Percentiles rank a stretch among this genome's conserved stretches.
These are phyloP conservation scores for Corchorus olitorius DNA, from an alignment of 345 rosid genomes.

Conservation along the genomic window DNA sequence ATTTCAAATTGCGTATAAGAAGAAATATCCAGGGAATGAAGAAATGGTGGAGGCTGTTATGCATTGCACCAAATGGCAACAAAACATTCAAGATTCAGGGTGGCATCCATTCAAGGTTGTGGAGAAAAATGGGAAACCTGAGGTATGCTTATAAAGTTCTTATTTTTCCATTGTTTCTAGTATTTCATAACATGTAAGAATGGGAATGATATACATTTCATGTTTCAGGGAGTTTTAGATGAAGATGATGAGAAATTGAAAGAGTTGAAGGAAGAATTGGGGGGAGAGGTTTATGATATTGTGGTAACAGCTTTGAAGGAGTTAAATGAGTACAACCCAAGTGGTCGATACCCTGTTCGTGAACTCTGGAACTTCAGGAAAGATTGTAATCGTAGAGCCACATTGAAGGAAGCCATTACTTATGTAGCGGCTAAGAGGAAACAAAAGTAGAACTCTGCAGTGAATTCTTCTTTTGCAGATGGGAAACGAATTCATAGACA, in stretches of 20 bases:
- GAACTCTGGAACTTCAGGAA: slow-evolving; percentile 30
- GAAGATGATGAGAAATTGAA: slow-evolving; percentile 20
- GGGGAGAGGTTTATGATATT: slow-evolving; percentile 25
- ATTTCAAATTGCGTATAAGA: too few relatives aligned
- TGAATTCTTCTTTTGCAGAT: neutral
- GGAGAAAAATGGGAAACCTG: too few relatives aligned
- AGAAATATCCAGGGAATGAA: too few relatives aligned
- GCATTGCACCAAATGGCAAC: too few relatives aligned
- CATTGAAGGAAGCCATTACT: slow-evolving; percentile 17
- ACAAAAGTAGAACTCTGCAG: neutral
- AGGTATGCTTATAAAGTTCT: neutral
- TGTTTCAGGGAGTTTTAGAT: slow-evolving; percentile 20
- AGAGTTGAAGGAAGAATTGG: slow-evolving; percentile 22
- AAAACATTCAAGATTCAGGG: too few relatives aligned
- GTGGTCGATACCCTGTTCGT: slow-evolving; percentile 26
- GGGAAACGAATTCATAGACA: neutral
- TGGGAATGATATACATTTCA: neutral
- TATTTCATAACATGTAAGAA: neutral
- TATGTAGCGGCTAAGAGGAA: neutral
- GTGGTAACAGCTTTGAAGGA: slow-evolving; percentile 27
- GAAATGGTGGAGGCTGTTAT: too few relatives aligned
- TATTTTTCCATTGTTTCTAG: slow-evolving; percentile 7
- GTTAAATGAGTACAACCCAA: slow-evolving; percentile 31
- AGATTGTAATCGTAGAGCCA: slow-evolving; percentile 13
- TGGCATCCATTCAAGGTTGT: too few relatives aligned